These are phyloP conservation scores for Apophysomyces sp. DNA, from an alignment of 371 early-diverging fungal genomes.

Conservation along the genomic window DNA sequence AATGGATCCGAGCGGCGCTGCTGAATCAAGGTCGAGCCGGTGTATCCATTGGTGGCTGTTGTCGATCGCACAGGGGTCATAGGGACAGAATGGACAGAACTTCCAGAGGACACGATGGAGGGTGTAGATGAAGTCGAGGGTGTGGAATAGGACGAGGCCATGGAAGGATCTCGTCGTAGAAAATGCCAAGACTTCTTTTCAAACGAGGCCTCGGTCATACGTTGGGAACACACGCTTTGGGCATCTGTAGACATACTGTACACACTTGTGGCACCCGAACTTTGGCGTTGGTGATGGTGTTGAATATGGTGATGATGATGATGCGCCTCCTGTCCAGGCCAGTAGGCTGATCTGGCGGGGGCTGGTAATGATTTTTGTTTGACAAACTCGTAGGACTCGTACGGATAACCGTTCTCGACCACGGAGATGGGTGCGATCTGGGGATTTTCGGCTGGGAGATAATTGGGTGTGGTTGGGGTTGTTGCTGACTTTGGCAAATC, in stretches of 20 bases:
- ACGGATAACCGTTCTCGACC: neutral
- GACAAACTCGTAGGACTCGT: neutral
- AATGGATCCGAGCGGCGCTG: constrained; percentile 40
- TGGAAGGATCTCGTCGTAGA: constrained; percentile 21
- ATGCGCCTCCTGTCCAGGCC: neutral
- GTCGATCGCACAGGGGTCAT: constrained; percentile 27
- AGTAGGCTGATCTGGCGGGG: neutral
- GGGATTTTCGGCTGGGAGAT: neutral
- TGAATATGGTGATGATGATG: neutral
- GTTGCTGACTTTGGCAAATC: constrained; percentile 10
- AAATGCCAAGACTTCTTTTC: constrained; percentile 11
- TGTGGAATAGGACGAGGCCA: constrained; percentile 20
- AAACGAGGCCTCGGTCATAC: neutral
- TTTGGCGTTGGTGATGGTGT: constrained; percentile 2
- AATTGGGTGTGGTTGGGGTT: neutral
- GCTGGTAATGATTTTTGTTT: neutral
- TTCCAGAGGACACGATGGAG: constrained; percentile 6
- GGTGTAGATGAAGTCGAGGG: constrained; percentile 17
- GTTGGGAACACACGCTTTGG: constrained; percentile 13
- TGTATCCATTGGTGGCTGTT: constrained; percentile 22
- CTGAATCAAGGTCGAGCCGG: constrained; percentile 22
- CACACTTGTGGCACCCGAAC: constrained; percentile 16
- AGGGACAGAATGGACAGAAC: constrained; percentile 12
- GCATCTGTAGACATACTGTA: constrained; percentile 20
- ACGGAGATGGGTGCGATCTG: neutral